Percentiles rank a stretch among this genome's conserved stretches.
phyloP scores from a whole-genome alignment of 1,139 yeast genomes.

The Zhuliangozyma parablackwelliae region DNA sequence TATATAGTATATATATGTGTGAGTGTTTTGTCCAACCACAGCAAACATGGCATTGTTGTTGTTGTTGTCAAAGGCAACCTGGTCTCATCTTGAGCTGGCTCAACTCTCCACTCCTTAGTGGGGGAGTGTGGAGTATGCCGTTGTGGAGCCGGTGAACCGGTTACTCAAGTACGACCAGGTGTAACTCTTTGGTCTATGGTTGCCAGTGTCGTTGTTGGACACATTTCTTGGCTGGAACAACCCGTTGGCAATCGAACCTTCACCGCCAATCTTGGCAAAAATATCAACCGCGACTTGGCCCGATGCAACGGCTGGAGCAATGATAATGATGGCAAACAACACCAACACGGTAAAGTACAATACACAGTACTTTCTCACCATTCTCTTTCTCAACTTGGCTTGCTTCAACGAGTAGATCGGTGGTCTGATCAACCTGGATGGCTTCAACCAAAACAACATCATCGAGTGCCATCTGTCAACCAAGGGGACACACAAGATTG shows the following conservation, averaged over 20 bases:
- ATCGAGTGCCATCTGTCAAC: slow-evolving; percentile 98
- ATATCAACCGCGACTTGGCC: slow-evolving; percentile 25
- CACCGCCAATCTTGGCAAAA: slow-evolving; percentile 19
- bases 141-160: slow-evolving; percentile 48
- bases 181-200: slow-evolving; percentile 42
- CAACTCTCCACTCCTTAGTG: slow-evolving; percentile 16
- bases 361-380: slow-evolving; percentile 92
- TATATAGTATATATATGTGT: no score
- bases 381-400: slow-evolving; percentile 95
- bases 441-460: slow-evolving; percentile 98
- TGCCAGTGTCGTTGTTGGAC: slow-evolving; percentile 80
- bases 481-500: slow-evolving; percentile 78
- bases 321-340: slow-evolving; percentile 70
- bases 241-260: slow-evolving; percentile 56
- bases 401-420: slow-evolving; percentile 97
- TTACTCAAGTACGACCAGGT: slow-evolving; percentile 45
- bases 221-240: slow-evolving; percentile 85
- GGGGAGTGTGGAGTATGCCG: slow-evolving; percentile 61
- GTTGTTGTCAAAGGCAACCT: no score
- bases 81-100: no score
- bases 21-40: no score
- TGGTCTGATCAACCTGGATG: slow-evolving; percentile 96
- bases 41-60: no score
- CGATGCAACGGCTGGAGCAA: slow-evolving; percentile 87
- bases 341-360: slow-evolving; percentile 70